Conservation (phyloP, 345 rosid species). For the Eucalyptus paniculata region DNA sequence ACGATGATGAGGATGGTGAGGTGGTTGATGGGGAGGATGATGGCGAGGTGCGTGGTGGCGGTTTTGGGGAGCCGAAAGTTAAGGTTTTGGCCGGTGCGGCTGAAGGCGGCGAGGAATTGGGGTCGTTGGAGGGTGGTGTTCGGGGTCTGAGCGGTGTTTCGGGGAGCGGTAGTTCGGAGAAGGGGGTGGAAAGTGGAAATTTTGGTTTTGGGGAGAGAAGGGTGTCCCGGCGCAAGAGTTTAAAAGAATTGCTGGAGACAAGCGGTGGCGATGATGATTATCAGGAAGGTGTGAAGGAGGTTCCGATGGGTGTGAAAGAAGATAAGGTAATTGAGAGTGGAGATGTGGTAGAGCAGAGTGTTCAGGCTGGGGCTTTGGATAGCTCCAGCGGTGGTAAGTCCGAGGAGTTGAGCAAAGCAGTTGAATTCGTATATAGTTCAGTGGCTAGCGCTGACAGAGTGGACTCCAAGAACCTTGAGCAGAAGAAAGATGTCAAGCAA, state of each 20-base stretch:
- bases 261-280: not conserved
- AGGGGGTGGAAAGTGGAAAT: slow-evolving; percentile 1
- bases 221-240: not conserved
- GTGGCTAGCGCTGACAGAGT: not conserved
- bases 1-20: not conserved
- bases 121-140: not conserved
- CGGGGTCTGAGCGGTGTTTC: slow-evolving; percentile 2
- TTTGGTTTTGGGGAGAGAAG: slow-evolving; percentile 20
- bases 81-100: not conserved
- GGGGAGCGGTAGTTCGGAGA: not conserved
- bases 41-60: not conserved
- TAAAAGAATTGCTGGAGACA: not conserved
- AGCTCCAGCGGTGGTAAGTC: not conserved
- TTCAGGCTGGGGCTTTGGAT: not conserved
- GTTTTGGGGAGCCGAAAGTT: not conserved
- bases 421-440: not conserved
- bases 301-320: not conserved
- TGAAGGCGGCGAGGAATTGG: not conserved
- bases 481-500: slow-evolving; percentile 1
- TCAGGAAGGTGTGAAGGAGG: not conserved
- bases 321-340: not conserved
- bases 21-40: not conserved
- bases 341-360: not conserved
- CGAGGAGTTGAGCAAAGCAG: not conserved
- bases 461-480: not conserved